Evolutionary conservation across 192 early-diverging fungal genomes (phyloP).

Genomic region (Backusella circina): DNA sequence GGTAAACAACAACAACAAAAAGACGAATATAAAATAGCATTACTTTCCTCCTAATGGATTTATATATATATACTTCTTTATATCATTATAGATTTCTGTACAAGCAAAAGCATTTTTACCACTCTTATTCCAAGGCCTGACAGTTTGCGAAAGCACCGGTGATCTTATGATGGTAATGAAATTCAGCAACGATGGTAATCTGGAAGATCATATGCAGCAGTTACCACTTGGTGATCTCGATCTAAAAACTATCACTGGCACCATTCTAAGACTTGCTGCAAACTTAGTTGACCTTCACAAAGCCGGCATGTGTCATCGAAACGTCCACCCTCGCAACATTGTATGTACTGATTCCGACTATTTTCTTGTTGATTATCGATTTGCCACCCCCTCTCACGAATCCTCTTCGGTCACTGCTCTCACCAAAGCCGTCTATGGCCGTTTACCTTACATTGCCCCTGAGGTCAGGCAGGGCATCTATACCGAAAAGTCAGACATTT

Average conservation of each 20-base stretch:
- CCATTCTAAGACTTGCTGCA: conserved; percentile 29
- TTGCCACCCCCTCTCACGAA: conserved; percentile 20
- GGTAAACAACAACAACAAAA: conserved; percentile 6
- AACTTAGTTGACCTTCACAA: conserved; percentile 28
- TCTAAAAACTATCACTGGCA: conserved; percentile 27
- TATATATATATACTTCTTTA: background rate
- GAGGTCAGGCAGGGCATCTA: conserved; percentile 22
- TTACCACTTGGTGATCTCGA: conserved; percentile 24
- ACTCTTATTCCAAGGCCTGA: conserved; percentile 35
- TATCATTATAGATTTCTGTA: conserved; percentile 15
- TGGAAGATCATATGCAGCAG: conserved; percentile 31
- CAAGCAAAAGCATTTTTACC: conserved; percentile 30
- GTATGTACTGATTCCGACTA: conserved; percentile 34
- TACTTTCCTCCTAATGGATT: background rate
- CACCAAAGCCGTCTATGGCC: conserved; percentile 31
- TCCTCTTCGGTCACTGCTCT: conserved; percentile 23
- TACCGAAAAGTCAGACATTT: conserved; percentile 44
- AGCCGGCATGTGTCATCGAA: conserved; percentile 26
- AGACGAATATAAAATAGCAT: background rate
- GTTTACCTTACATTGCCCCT: conserved; percentile 38
- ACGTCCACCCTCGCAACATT: conserved; percentile 34
- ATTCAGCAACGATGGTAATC: conserved; percentile 32
- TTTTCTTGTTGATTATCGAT: conserved; percentile 35
- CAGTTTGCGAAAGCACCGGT: conserved; percentile 32
- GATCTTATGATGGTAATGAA: conserved; percentile 43